A percentile compares a stretch with the other conserved stretches of the same genome.
Conservation (phyloP, 2,329 filamentous ascomycete species). For the Phialemoniopsis sp. region DNA sequence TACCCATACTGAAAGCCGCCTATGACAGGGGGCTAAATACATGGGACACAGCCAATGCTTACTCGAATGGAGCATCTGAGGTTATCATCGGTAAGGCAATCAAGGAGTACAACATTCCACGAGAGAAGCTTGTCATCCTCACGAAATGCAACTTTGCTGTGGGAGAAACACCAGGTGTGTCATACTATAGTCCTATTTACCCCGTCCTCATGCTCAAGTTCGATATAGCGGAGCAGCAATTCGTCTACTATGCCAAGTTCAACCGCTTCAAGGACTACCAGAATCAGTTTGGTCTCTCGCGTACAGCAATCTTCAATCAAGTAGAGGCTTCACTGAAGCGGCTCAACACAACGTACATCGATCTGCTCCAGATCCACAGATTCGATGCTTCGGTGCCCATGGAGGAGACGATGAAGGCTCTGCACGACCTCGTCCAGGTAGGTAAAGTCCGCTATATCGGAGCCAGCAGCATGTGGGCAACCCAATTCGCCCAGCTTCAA, state of each 20-base stretch:
- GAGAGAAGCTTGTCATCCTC: slow-evolving; percentile 1
- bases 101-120: slow-evolving; percentile 39
- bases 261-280: slow-evolving; percentile 23
- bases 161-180: slow-evolving; percentile 25
- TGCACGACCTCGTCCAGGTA: slow-evolving; percentile 49
- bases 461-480: slow-evolving; percentile 35
- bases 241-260: no score
- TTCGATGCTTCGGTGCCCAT: no score
- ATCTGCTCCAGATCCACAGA: slow-evolving; percentile 57
- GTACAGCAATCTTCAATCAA: slow-evolving; percentile 60
- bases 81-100: slow-evolving; percentile 44
- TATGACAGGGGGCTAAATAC: no score
- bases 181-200: no score
- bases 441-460: slow-evolving; percentile 47
- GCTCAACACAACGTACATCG: slow-evolving; percentile 50
- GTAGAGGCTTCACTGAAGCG: slow-evolving; percentile 54
- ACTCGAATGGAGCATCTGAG: slow-evolving; percentile 42
- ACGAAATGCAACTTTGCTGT: slow-evolving; percentile 3
- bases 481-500: slow-evolving; percentile 41
- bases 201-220: no score
- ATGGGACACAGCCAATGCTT: slow-evolving; percentile 25
- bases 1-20: no score
- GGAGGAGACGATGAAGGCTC: slow-evolving; percentile 55
- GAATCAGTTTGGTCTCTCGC: slow-evolving; percentile 43
- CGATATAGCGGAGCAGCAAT: no score